Conservation (phyloP, 106 monocot species). For the Narthecium ossifragum region DNA sequence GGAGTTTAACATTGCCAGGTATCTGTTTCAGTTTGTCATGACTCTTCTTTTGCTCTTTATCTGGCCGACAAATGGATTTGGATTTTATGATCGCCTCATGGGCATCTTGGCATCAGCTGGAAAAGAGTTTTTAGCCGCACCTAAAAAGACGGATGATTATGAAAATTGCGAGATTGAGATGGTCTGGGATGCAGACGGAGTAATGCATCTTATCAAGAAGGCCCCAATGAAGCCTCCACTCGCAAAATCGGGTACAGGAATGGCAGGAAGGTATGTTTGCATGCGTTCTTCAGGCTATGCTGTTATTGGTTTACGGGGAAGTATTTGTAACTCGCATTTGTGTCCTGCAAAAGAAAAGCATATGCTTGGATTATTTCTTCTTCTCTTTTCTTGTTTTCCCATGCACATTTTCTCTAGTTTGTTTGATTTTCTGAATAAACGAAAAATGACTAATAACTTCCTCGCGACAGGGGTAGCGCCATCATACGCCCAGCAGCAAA, state of each 20-base stretch:
- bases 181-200: slow-evolving; percentile 97
- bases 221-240: slow-evolving; percentile 4
- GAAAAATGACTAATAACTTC: too few species aligned
- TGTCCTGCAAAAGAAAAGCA: background rate
- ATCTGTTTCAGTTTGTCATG: slow-evolving; percentile 48
- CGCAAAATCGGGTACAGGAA: slow-evolving; percentile 31
- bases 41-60: slow-evolving; percentile 53
- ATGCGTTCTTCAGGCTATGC: background rate
- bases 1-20: slow-evolving; percentile 42
- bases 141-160: slow-evolving; percentile 84
- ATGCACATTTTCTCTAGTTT: too few species aligned
- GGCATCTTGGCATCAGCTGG: slow-evolving; percentile 24
- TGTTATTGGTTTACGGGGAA: background rate
- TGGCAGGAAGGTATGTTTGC: slow-evolving; percentile 57
- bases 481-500: too few species aligned
- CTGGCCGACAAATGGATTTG: slow-evolving; percentile 83
- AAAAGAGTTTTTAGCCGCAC: slow-evolving; percentile 16
- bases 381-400: too few species aligned
- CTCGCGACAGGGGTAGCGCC: too few species aligned
- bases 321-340: too few species aligned
- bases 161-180: slow-evolving; percentile 84
- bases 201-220: slow-evolving; percentile 93
- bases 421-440: too few species aligned
- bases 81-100: slow-evolving; percentile 16
- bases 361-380: background rate